phyloP scores from a whole-genome alignment of 129 eudicot species.

The Ambrosia trifida region DNA sequence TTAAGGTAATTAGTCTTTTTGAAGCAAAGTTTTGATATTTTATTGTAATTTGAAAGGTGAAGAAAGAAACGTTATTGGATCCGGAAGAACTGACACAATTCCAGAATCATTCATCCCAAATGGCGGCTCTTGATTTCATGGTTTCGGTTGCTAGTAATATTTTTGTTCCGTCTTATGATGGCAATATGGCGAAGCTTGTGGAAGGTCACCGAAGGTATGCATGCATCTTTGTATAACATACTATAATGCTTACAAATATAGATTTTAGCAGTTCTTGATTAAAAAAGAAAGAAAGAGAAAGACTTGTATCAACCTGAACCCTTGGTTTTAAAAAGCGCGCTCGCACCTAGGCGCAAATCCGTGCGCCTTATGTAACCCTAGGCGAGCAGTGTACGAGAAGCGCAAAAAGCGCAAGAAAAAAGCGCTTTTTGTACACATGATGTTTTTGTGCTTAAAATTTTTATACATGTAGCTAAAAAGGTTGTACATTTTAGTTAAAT shows the following conservation, averaged over 20 bases:
- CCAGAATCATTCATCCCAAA: slow-evolving; percentile 93
- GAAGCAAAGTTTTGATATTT: slow-evolving; percentile 5
- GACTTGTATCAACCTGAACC: no score
- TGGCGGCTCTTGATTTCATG: slow-evolving; percentile 98
- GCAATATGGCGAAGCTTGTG: slow-evolving; percentile 96
- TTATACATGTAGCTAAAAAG: no score
- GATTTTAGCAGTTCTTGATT: no score
- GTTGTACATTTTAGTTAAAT: no score
- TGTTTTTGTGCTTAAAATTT: no score
- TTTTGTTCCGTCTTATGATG: slow-evolving; percentile 92
- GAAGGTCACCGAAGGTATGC: slow-evolving; percentile 98
- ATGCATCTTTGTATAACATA: background rate
- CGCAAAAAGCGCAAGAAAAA: no score
- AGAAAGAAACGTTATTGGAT: slow-evolving; percentile 76
- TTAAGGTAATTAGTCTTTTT: background rate
- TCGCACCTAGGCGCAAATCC: no score
- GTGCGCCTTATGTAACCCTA: no score
- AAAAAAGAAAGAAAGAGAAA: no score
- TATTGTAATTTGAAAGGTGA: slow-evolving; percentile 48
- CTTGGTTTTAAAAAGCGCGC: no score
- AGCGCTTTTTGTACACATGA: no score
- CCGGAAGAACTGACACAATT: slow-evolving; percentile 66
- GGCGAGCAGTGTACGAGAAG: no score
- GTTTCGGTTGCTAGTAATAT: slow-evolving; percentile 88
- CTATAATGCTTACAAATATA: background rate